phyloP scores from a whole-genome alignment of 179 eudicot species.

The Spinacia oleracea region DNA sequence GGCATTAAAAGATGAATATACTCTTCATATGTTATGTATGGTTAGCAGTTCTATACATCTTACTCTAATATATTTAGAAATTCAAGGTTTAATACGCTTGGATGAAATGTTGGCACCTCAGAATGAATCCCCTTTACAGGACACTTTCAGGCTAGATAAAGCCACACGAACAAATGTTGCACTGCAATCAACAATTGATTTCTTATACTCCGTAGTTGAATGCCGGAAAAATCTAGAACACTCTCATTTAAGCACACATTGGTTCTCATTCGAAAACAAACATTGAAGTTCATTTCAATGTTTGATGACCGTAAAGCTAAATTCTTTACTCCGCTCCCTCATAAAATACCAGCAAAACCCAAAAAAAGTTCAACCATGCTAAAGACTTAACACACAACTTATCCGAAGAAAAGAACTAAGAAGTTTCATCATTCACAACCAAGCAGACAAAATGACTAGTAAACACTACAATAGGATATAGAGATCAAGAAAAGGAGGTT shows the following conservation, averaged over 20 bases:
- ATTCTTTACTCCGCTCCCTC: not conserved
- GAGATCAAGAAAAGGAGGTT: slow-evolving; percentile 11
- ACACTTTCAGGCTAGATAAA: not conserved
- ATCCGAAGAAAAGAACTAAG: not conserved
- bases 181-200: not conserved
- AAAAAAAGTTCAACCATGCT: not conserved
- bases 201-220: not conserved
- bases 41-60: no score
- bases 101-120: not conserved
- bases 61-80: no score
- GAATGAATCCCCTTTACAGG: not conserved
- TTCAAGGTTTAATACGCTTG: no score
- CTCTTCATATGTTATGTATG: no score
- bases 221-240: not conserved
- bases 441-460: not conserved
- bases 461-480: slow-evolving; percentile 11
- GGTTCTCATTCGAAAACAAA: not conserved
- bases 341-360: not conserved
- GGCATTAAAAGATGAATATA: no score
- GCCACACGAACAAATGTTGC: not conserved
- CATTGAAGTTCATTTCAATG: not conserved
- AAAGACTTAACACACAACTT: not conserved
- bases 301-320: not conserved
- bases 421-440: slow-evolving; percentile 1
- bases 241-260: not conserved